Base-by-base conservation (phyloP, 495 filamentous ascomycete species). In the Xylaria scruposa region DNA sequence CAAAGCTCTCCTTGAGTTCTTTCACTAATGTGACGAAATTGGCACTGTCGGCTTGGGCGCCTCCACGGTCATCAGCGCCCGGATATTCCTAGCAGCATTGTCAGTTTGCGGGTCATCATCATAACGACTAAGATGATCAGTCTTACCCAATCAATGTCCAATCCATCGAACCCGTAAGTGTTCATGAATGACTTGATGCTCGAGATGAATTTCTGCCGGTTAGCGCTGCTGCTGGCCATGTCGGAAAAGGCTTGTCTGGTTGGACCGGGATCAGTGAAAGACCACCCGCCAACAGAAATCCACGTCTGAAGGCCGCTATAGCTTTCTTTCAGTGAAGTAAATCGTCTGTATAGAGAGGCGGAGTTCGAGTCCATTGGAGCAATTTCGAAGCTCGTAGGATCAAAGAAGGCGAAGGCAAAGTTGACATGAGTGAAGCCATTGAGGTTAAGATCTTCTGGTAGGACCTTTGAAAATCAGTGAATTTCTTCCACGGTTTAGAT, bases 121-220 rank as follows among this genome's bases (percentile, higher is more conserved):
- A n/a, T n/a, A n/a, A n/a, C n/a, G n/a, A n/a, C n/a, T n/a, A n/a
- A n/a, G n/a, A n/a, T n/a, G n/a, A n/a, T n/a, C n/a, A n/a, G n/a
- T n/a, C n/a, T n/a, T 38, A 38, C 85, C 86, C 87, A 89, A 73
- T 89, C 88, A 21, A 90, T 54, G 72, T 90, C 88, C 13, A 88
- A 74, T 7, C 89, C 89, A 60, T 86, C 77, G 64, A 89, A 88
- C 6, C 80, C 81, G 51, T 86, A 87, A 12, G 73, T 72, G 0
- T 74, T 42, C 82, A 88, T 82, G 74, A 86, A 87, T 0, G 33
- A n/a, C 0, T 75, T 73, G 0, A 85, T 61, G 0, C 77, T 83
- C 21, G 66, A 49, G 65, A 88, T 84, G 75, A 88, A 87, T 10
- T 67, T 76, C 0, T 78, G 73, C 19, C 83, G 81, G 26, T 81